Conservation (phyloP, 768 basidiomycete species). For the Galerina sulciceps region DNA sequence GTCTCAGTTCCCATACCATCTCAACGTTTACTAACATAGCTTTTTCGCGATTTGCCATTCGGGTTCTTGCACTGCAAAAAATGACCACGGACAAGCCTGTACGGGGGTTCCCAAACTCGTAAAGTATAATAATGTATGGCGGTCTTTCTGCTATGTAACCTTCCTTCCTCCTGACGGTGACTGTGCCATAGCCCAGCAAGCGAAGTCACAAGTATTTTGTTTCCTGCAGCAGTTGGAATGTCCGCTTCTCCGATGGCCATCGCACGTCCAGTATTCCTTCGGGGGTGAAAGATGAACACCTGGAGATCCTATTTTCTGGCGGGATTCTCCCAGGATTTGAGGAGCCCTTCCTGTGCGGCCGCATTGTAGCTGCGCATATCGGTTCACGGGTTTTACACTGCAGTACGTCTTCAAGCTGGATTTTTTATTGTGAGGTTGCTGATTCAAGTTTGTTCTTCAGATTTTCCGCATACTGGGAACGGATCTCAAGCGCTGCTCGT, state of each 20-base stretch:
- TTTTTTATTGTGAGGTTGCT: too few relatives aligned
- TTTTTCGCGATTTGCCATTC: conserved; percentile 7
- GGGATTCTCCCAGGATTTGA: neutral
- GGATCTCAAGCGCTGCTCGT: neutral
- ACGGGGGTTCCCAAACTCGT: neutral
- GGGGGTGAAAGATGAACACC: conserved; percentile 1
- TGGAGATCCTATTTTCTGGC: neutral
- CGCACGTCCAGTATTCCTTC: neutral
- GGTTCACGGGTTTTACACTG: neutral
- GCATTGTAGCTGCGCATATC: conserved; percentile 2
- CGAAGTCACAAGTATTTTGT: neutral
- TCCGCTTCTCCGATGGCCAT: neutral
- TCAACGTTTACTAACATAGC: neutral
- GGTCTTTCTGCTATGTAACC: too few relatives aligned
- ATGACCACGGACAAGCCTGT: neutral
- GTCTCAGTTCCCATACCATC: neutral
- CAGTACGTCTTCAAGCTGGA: too few relatives aligned
- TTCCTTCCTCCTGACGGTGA: too few relatives aligned
- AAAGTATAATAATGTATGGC: neutral
- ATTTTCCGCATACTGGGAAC: neutral
- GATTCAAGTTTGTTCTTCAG: neutral
- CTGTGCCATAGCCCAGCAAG: neutral
- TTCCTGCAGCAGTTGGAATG: neutral
- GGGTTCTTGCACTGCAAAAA: neutral
- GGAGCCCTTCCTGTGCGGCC: neutral